phyloP scores from a whole-genome alignment of 306 rosid genomes.

The Trifolium repens region DNA sequence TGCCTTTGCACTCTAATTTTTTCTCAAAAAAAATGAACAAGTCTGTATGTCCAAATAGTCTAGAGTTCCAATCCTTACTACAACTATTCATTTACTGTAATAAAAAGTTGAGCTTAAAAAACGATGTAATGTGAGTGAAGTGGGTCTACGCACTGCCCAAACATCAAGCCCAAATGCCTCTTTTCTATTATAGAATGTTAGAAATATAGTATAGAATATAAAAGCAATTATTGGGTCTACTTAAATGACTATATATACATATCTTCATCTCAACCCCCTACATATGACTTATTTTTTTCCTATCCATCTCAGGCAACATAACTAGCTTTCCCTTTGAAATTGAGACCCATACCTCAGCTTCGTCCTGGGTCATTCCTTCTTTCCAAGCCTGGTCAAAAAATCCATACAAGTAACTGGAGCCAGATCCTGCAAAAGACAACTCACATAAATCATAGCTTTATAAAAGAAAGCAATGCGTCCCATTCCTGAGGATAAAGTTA shows the following conservation, averaged over 20 bases:
- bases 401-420: constrained; percentile 95
- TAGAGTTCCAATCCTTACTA: not conserved
- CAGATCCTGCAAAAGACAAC: constrained; percentile 73
- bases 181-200: not conserved
- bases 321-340: not conserved
- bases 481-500: not conserved
- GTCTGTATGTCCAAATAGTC: not conserved
- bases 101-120: no score
- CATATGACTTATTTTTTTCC: not conserved
- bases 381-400: constrained; percentile 97
- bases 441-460: constrained; percentile 29
- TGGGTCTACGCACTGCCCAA: not conserved
- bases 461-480: constrained; percentile 11
- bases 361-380: constrained; percentile 97
- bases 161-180: not conserved
- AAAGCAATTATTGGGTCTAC: not conserved
- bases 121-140: not conserved
- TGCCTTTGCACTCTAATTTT: no score
- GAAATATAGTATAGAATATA: not conserved
- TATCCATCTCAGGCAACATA: not conserved
- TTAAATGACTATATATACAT: constrained; percentile 1
- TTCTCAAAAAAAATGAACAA: no score
- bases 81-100: no score
- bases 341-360: constrained; percentile 82
- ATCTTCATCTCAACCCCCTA: not conserved